Base-by-base conservation (phyloP, 768 basidiomycete species). In the Flagelloscypha sp. region DNA sequence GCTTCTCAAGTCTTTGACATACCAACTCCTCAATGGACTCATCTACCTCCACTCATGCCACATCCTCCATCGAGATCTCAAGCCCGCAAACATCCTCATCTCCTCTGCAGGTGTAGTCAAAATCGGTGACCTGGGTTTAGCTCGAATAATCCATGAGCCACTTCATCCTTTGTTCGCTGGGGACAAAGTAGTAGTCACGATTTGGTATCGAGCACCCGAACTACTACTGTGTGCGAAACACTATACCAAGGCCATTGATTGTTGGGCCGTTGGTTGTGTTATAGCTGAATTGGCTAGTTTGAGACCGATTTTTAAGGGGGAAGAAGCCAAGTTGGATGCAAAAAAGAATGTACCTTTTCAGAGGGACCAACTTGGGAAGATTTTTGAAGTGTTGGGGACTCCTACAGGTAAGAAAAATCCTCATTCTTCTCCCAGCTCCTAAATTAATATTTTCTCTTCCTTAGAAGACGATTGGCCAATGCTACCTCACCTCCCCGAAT, bases 261-360 rank as follows among this genome's bases (percentile, higher is more conserved):
- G 89, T 36, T 99, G 95, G 95, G 93, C 95, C 17, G 80, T 98
- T 5, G 95, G 93, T 1, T 99, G 95, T 54, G 97, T 99, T 28
- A 83, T 94, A 61, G 95, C 93, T 1, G 95, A 99, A 59, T 63
- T 99, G 13, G 79, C 95, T 2, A 90, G 88, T 42, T 59, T 98
- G 30, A 65, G 94, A 16, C 95, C 95, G 1, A 98, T 99, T 45
- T 98, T 98, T 69, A 99, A 99, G 55, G 95, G 94, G 8, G 95
- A 99, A 56, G 95, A 98, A 59, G 95, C 95, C 1, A 98, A 99
- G 57, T 58, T 97, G 27, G 95, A 98, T 53, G 78, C 82, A 19
- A 94, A 97, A 68, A 98, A 98, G 68, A 90, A 88, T 40, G 81
- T 98, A 0, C 95, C 95, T 0, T 99, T 98, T 55, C 95, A 99